phyloP scores from a whole-genome alignment of 2,329 filamentous ascomycete genomes.

The Tolypocladium pustulatum region DNA sequence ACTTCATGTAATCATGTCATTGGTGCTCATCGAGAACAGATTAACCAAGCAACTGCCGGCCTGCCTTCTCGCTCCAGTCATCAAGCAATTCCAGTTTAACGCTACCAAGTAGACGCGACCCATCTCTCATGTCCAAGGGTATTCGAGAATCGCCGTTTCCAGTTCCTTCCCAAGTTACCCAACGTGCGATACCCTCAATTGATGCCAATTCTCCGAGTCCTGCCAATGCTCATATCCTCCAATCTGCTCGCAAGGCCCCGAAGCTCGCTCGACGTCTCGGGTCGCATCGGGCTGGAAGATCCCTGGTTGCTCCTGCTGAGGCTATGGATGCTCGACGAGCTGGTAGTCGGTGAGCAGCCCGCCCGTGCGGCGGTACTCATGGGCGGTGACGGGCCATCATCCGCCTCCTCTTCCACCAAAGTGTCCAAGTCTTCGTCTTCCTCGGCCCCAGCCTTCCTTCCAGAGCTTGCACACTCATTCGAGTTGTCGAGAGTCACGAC shows the following conservation, averaged over 20 bases:
- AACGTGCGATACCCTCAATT: conserved; percentile 7
- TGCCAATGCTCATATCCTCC: conserved; percentile 21
- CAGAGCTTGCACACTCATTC: not conserved
- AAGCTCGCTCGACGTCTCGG: conserved; percentile 17
- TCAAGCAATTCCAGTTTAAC: not conserved
- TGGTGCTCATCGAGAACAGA: not conserved
- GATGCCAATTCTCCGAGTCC: conserved; percentile 19
- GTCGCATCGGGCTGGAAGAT: conserved; percentile 15
- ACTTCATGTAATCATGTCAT: conserved; percentile 66
- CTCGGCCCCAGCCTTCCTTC: not conserved
- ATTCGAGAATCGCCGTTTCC: not conserved
- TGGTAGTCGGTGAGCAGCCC: not conserved
- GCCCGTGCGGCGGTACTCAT: not conserved
- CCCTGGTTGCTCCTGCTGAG: conserved; percentile 8
- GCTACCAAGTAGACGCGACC: not conserved
- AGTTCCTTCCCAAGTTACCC: not conserved
- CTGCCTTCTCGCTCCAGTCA: not conserved
- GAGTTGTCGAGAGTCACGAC: conserved; percentile 20
- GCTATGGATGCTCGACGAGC: conserved; percentile 6
- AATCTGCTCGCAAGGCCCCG: conserved; percentile 17
- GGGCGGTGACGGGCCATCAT: not conserved
- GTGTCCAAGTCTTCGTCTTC: conserved; percentile 16
- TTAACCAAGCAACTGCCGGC: not conserved
- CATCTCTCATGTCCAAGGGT: not conserved
- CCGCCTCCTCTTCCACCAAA: conserved; percentile 17